phyloP scores from a whole-genome alignment of 495 filamentous ascomycete genomes.

The Cladorrhinum samala region DNA sequence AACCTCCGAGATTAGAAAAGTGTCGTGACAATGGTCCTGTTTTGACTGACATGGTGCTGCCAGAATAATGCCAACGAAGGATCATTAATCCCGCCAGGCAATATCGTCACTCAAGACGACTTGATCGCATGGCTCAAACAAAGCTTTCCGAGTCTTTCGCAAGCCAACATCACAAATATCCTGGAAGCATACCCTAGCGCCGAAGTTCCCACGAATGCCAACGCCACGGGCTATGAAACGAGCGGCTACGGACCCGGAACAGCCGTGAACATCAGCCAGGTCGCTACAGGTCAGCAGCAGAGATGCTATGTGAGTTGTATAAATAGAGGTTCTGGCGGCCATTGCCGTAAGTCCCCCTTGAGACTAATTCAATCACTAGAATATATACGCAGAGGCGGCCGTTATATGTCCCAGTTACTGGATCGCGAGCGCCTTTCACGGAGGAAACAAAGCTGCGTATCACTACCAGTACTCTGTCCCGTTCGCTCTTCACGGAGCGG shows the following conservation, averaged over 20 bases:
- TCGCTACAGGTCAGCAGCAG: slow-evolving; percentile 49
- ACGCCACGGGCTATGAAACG: slow-evolving; percentile 36
- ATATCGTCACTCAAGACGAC: slow-evolving; percentile 37
- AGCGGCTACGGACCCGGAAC: slow-evolving; percentile 32
- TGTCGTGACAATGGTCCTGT: no score
- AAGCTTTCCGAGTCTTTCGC: slow-evolving; percentile 41
- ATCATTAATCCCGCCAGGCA: slow-evolving; percentile 37
- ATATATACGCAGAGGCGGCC: slow-evolving; percentile 49
- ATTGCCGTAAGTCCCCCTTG: no score
- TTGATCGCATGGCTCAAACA: slow-evolving; percentile 37
- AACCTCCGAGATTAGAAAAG: no score
- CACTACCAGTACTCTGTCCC: slow-evolving; percentile 52
- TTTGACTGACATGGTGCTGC: no score
- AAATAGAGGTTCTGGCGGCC: not conserved
- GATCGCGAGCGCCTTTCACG: slow-evolving; percentile 48
- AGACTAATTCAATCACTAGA: slow-evolving; percentile 15
- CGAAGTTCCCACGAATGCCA: slow-evolving; percentile 5
- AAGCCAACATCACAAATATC: slow-evolving; percentile 33
- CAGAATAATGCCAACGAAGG: slow-evolving; percentile 50
- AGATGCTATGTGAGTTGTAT: slow-evolving; percentile 28
- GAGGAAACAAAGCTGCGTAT: slow-evolving; percentile 29
- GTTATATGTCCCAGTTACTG: slow-evolving; percentile 52
- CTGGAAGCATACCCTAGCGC: slow-evolving; percentile 35
- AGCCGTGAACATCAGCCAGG: slow-evolving; percentile 41
- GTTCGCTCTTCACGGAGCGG: slow-evolving; percentile 43